phyloP scores from a whole-genome alignment of 805 yeast species.

The Blastobotrys peoriensis region DNA sequence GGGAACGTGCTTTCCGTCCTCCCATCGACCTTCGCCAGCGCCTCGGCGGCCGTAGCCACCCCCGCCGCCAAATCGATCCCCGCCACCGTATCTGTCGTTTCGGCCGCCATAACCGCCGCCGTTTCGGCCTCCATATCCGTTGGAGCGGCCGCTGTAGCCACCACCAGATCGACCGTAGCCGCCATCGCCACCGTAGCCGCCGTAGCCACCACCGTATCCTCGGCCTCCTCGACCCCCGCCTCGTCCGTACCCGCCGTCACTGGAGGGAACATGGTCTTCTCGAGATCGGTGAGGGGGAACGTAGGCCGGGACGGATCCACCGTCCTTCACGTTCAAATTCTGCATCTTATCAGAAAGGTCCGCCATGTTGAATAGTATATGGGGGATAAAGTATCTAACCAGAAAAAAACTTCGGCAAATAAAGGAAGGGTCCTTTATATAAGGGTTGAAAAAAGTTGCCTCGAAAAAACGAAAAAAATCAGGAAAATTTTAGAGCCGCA shows the following conservation, averaged over 20 bases:
- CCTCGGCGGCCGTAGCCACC: slow-evolving; percentile 32
- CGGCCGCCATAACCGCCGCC: slow-evolving; percentile 29
- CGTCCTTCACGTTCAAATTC: slow-evolving; percentile 45
- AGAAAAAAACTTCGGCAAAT: slow-evolving; percentile 3
- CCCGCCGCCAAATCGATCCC: slow-evolving; percentile 18
- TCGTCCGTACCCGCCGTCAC: slow-evolving; percentile 8
- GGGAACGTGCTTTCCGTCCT: slow-evolving; percentile 82
- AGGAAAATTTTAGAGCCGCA: neutral
- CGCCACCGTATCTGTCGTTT: slow-evolving; percentile 28
- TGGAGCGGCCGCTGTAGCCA: slow-evolving; percentile 18
- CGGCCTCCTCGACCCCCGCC: slow-evolving; percentile 15
- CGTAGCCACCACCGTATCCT: slow-evolving; percentile 13
- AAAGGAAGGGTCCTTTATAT: slow-evolving; percentile 7
- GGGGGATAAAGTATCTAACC: neutral
- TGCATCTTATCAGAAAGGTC: slow-evolving; percentile 53
- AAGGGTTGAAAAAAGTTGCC: neutral
- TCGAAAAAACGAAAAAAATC: slow-evolving; percentile 1
- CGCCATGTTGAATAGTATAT: slow-evolving; percentile 39
- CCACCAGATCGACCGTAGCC: slow-evolving; percentile 19
- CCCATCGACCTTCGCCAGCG: slow-evolving; percentile 72
- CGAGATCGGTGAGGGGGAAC: slow-evolving; percentile 49
- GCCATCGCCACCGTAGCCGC: slow-evolving; percentile 17
- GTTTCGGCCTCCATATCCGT: slow-evolving; percentile 25
- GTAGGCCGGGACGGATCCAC: slow-evolving; percentile 31
- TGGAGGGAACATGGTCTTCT: slow-evolving; percentile 6